These are phyloP conservation scores for Lachnellula cervina DNA, from an alignment of 2,329 filamentous ascomycete species.

Conservation along the genomic window DNA sequence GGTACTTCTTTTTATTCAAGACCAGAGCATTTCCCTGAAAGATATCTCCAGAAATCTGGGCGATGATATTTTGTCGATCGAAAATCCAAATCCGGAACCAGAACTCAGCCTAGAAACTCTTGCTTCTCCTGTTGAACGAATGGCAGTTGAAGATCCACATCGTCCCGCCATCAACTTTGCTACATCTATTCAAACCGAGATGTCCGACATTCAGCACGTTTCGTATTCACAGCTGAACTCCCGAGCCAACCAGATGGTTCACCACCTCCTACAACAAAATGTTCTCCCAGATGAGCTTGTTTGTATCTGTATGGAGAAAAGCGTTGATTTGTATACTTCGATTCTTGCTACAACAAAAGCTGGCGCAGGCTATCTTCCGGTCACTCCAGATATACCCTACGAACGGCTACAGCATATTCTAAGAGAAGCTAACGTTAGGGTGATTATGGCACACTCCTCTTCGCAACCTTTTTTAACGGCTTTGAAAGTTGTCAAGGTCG, in stretches of 20 bases:
- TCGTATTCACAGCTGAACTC: conserved; percentile 63
- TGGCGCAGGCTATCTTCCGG: conserved; percentile 74
- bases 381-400: conserved; percentile 65
- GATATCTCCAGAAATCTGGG: conserved; percentile 13
- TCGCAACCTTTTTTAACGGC: conserved; percentile 22
- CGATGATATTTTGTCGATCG: conserved; percentile 24
- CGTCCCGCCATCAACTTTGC: conserved; percentile 63
- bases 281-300: conserved; percentile 53
- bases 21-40: conserved; percentile 4
- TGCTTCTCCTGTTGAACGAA: conserved; percentile 26
- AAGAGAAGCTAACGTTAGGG: conserved; percentile 48
- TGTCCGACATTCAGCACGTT: conserved; percentile 39
- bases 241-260: conserved; percentile 59
- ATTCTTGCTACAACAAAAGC: conserved; percentile 72
- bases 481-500: conserved; percentile 15
- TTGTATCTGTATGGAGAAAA: conserved; percentile 76
- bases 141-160: conserved; percentile 39
- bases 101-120: conserved; percentile 18
- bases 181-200: conserved; percentile 38
- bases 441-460: conserved; percentile 39
- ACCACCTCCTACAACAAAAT: conserved; percentile 45
- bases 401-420: conserved; percentile 60
- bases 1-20: conserved; percentile 36
- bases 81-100: conserved; percentile 19
- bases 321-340: conserved; percentile 62